Percentiles rank a stretch among this genome's conserved stretches.
phyloP scores from a whole-genome alignment of 495 filamentous ascomycete species.

The Penicillium subrubescens region DNA sequence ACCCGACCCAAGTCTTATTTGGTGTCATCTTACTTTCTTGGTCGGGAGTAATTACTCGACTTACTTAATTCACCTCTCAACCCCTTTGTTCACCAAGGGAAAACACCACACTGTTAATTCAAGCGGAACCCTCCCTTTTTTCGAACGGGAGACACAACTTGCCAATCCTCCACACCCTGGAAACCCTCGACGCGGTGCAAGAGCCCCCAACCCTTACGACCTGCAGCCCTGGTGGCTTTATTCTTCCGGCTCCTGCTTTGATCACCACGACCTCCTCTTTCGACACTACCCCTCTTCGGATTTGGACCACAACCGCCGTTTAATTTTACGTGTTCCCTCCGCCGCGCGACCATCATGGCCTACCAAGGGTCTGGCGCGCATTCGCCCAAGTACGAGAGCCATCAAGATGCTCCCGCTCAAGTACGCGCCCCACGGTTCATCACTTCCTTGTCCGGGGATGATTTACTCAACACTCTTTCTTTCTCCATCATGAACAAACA shows the following conservation, averaged over 20 bases:
- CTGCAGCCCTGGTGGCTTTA: constrained; percentile 27
- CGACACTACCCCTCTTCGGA: constrained; percentile 29
- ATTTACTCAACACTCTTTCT: neutral
- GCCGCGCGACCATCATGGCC: constrained; percentile 52
- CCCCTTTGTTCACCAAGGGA: neutral
- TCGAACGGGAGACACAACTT: neutral
- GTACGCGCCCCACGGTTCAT: constrained; percentile 13
- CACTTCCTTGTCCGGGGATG: neutral
- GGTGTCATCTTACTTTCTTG: neutral
- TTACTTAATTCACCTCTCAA: neutral
- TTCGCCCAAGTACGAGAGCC: constrained; percentile 45
- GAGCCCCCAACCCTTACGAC: constrained; percentile 6
- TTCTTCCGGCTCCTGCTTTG: constrained; percentile 24
- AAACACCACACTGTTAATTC: neutral
- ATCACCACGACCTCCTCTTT: neutral
- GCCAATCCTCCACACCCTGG: neutral
- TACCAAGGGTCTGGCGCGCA: constrained; percentile 49
- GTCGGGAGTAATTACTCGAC: neutral
- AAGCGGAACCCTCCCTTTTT: neutral
- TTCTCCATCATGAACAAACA: neutral
- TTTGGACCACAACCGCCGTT: constrained; percentile 9
- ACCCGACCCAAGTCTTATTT: neutral
- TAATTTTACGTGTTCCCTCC: constrained; percentile 10
- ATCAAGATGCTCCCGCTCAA: constrained; percentile 62
- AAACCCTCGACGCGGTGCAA: neutral